Evolutionary conservation across 768 basidiomycete genomes (phyloP), one percentile per base, ranked within the genome.

Genomic region (Cantharellus anzutake): DNA sequence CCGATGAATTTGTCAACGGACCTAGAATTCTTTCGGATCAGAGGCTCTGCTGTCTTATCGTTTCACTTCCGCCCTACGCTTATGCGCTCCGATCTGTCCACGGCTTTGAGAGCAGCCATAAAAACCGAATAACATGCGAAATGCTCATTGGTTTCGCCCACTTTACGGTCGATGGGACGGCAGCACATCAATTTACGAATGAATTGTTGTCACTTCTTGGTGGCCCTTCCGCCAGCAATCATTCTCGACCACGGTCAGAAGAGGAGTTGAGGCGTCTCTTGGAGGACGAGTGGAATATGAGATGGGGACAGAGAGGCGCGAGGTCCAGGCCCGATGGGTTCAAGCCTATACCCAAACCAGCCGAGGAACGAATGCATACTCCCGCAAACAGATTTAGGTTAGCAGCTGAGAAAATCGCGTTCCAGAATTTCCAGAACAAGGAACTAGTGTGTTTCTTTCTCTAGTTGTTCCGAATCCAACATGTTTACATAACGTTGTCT

Each of bases 141-240:
- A 70, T 89, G 59, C 71, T 86, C 62, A 76, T 92, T 52, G 82
- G 82, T 63, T 81, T 84, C 2, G 79, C 84, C 4, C 89, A 92
- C 67, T 90, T 84, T 68, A 69, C 90, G 52, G 88, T 86, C 29
- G 89, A 92, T 67, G 89, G 89, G 29, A 88, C 89, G 82, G 84
- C 86, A 1, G 74, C 90, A 16, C 86, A 90, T 69, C 76, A 78
- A 61, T 84, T 83, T 62, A 85, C 84, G 37, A 86, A 87, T 68
- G 84, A 89, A 64, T 81, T 90, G 66, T 83, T 89, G 67, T 68
- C 71, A 16, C 71, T 90, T 2, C 71, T 89, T 44, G 81, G 77
- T 0, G 62, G 59, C 3, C 20, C 20, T 29, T 29, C 20, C 20
- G 20, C 20, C 20, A 29, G 20, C 20, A 29, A 29, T 29, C 20